These are phyloP conservation scores for Stephania cephalantha DNA, from an alignment of 164 flowering plant species.

Conservation along the genomic window DNA sequence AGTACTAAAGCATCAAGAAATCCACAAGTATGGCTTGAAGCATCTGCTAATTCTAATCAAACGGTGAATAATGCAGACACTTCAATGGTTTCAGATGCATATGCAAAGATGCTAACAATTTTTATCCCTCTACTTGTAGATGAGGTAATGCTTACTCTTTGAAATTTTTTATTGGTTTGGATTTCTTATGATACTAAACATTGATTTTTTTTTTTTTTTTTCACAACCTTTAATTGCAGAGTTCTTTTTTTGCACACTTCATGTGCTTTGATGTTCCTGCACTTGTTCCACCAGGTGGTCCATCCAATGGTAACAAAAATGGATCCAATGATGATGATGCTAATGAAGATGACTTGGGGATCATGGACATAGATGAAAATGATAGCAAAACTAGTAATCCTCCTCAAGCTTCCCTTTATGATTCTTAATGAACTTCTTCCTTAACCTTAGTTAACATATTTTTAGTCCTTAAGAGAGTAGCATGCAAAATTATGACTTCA, in stretches of 20 bases:
- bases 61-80: constrained; percentile 67
- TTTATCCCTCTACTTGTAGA: constrained; percentile 96
- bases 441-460: too few relatives aligned
- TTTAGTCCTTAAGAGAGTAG: too few relatives aligned
- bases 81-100: constrained; percentile 90
- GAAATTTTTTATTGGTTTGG: neutral
- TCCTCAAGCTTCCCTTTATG: neutral
- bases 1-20: constrained; percentile 89
- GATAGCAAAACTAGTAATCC: constrained; percentile 61
- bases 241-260: constrained; percentile 97
- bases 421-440: neutral
- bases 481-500: too few relatives aligned
- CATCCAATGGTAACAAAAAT: constrained; percentile 44
- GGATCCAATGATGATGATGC: constrained; percentile 41
- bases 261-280: constrained; percentile 99
- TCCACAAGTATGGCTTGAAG: constrained; percentile 94
- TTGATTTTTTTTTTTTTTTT: constrained; percentile 6
- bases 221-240: constrained; percentile 42
- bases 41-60: constrained; percentile 67
- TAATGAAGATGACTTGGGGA: constrained; percentile 85
- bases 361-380: constrained; percentile 89
- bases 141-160: constrained; percentile 88
- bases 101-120: constrained; percentile 88
- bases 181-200: neutral
- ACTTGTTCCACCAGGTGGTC: constrained; percentile 73